phyloP scores from a whole-genome alignment of 768 basidiomycete species.

The Gyrodon lividus region DNA sequence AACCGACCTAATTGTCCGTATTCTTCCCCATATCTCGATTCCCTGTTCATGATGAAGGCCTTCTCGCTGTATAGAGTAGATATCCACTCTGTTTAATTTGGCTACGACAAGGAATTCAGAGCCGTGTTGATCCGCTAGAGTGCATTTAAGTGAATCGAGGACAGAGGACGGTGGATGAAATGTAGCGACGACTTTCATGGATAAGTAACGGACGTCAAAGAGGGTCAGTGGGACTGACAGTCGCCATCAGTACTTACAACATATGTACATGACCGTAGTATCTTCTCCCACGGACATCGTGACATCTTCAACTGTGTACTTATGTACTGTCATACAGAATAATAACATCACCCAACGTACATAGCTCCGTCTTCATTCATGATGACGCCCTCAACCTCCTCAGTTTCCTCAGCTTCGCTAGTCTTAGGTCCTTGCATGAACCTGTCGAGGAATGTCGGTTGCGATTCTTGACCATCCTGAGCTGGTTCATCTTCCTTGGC shows the following conservation, averaged over 20 bases:
- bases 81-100: constrained; percentile 63
- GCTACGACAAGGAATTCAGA: constrained; percentile 68
- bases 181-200: constrained; percentile 64
- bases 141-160: constrained; percentile 64
- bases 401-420: constrained; percentile 23
- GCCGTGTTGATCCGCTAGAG: constrained; percentile 46
- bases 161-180: constrained; percentile 79
- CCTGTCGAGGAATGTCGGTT: constrained; percentile 47
- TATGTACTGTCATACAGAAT: background rate
- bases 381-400: constrained; percentile 37
- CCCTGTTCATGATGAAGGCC: constrained; percentile 61
- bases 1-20: constrained; percentile 54
- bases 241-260: background rate
- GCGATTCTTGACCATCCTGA: constrained; percentile 22
- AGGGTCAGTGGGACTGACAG: background rate
- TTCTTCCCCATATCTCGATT: constrained; percentile 68
- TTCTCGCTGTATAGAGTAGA: constrained; percentile 61
- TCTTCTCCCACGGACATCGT: too few species aligned
- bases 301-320: too few species aligned
- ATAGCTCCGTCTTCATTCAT: constrained; percentile 65
- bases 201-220: too few species aligned
- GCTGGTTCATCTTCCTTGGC: constrained; percentile 12
- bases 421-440: constrained; percentile 39
- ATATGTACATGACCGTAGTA: too few species aligned
- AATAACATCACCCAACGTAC: constrained; percentile 35